Percentiles rank a stretch among this genome's conserved stretches.
Conservation (phyloP, 768 basidiomycete species). For the Ramaria sp. region DNA sequence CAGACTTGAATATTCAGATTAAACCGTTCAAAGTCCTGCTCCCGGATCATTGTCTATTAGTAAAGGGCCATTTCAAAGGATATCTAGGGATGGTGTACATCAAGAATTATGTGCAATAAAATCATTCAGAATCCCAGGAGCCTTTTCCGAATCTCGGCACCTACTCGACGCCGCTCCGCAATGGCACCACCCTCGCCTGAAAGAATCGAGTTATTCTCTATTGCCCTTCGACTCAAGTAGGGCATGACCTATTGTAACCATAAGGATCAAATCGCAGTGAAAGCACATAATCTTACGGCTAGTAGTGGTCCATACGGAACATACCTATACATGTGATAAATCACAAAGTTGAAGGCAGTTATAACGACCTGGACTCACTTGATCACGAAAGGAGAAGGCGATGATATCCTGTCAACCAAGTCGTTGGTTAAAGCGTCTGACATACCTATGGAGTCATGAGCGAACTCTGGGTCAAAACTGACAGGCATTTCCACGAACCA, state of each 20-base stretch:
- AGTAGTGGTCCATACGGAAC: constrained; percentile 66
- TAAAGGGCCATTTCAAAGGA: not conserved
- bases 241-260: constrained; percentile 60
- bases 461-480: constrained; percentile 1
- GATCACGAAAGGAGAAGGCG: constrained; percentile 58
- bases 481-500: constrained; percentile 34
- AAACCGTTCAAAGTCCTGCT: too few relatives aligned
- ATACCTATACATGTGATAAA: constrained; percentile 29
- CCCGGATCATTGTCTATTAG: too few relatives aligned
- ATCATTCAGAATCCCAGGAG: constrained; percentile 18
- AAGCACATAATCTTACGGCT: constrained; percentile 32
- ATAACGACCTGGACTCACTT: constrained; percentile 37
- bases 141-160: constrained; percentile 39
- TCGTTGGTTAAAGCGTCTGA: constrained; percentile 69
- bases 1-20: too few relatives aligned
- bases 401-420: constrained; percentile 43
- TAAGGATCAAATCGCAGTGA: not conserved
- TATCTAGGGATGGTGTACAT: not conserved
- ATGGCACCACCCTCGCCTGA: constrained; percentile 54
- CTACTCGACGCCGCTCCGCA: constrained; percentile 48
- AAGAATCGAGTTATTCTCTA: constrained; percentile 88
- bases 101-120: not conserved
- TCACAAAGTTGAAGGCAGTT: constrained; percentile 11
- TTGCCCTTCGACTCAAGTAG: constrained; percentile 76
- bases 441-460: constrained; percentile 53